phyloP scores from a whole-genome alignment of 306 rosid species.

The Abrus pulchellus region DNA sequence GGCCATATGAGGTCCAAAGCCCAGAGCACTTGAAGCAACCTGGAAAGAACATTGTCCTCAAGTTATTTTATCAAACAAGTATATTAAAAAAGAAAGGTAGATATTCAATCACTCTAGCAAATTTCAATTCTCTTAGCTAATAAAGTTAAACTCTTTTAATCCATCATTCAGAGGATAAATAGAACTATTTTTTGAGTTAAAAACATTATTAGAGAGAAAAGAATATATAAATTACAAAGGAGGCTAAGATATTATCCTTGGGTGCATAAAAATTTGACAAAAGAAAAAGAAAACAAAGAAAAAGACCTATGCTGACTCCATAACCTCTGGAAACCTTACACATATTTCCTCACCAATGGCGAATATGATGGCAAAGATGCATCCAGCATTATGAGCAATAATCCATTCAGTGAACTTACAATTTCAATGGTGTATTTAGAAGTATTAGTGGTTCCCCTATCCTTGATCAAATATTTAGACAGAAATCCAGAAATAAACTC shows the following conservation, averaged over 20 bases:
- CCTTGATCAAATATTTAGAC: too few relatives aligned
- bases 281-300: background rate
- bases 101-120: conserved; percentile 37
- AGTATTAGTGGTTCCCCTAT: background rate
- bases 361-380: conserved; percentile 6
- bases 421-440: background rate
- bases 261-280: conserved; percentile 30
- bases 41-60: conserved; percentile 48
- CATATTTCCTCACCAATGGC: conserved; percentile 12
- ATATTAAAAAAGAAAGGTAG: conserved; percentile 10
- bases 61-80: conserved; percentile 31
- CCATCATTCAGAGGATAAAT: conserved; percentile 8
- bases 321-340: conserved; percentile 25
- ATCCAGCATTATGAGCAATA: conserved; percentile 33
- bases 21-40: conserved; percentile 97
- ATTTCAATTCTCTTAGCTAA: conserved; percentile 33
- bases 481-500: too few relatives aligned
- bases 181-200: conserved; percentile 11
- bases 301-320: conserved; percentile 18
- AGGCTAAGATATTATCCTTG: background rate
- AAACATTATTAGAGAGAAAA: background rate
- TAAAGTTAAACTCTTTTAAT: conserved; percentile 28
- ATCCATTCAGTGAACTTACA: background rate
- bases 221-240: background rate
- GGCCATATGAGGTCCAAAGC: conserved; percentile 95